Conservation (phyloP, 2,329 filamentous ascomycete genomes). For the Diaporthe ilicicola region DNA sequence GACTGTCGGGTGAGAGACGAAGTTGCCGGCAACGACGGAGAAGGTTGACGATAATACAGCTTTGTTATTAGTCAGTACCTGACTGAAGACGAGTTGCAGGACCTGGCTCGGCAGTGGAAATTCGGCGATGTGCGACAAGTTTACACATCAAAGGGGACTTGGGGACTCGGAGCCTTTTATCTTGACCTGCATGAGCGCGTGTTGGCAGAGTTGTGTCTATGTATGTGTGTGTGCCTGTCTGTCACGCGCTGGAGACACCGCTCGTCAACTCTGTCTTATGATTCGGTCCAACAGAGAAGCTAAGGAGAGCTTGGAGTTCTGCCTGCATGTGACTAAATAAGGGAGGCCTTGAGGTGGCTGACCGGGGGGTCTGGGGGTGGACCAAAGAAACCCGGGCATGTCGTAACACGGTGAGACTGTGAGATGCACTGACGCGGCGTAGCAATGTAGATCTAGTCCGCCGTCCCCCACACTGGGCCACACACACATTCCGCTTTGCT, state of each 20-base stretch:
- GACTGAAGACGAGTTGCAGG: neutral
- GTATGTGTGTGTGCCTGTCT: neutral
- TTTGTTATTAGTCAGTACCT: neutral
- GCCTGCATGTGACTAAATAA: constrained; percentile 12
- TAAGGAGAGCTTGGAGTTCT: neutral
- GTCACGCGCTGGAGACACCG: constrained; percentile 12
- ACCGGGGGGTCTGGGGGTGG: neutral
- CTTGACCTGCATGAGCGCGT: neutral
- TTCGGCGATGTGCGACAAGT: neutral
- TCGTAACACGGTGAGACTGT: constrained; percentile 17
- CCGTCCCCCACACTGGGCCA: neutral
- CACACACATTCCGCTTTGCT: neutral
- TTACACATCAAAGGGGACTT: neutral
- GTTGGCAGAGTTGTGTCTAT: neutral
- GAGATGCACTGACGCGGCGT: neutral
- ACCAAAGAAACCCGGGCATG: neutral
- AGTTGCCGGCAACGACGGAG: neutral
- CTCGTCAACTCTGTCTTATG: constrained; percentile 4
- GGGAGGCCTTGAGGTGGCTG: constrained; percentile 11
- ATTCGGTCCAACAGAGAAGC: neutral
- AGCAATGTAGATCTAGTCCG: constrained; percentile 3
- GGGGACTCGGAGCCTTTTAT: constrained; percentile 8
- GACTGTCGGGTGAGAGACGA: neutral
- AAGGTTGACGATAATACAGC: neutral
- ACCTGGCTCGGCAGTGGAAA: too few species aligned